A percentile compares a stretch with the other conserved stretches of the same genome.
Conservation (phyloP, 371 early-diverging fungal genomes). For the Conidiobolus incongruus region DNA sequence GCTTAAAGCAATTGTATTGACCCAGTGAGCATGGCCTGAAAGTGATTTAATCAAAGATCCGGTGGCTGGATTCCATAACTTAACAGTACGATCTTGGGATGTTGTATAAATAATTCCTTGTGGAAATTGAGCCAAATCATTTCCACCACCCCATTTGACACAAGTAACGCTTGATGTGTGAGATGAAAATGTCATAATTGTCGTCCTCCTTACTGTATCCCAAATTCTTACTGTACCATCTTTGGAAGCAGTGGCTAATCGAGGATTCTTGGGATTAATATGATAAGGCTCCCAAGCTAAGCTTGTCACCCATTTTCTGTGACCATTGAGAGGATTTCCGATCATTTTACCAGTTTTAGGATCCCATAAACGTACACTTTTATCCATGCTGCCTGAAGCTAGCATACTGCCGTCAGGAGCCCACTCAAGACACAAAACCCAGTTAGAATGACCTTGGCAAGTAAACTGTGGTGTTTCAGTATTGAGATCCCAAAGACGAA, state of each 20-base stretch:
- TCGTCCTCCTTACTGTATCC: conserved; percentile 60
- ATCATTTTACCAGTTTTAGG: conserved; percentile 48
- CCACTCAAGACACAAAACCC: conserved; percentile 88
- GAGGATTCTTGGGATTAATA: conserved; percentile 41
- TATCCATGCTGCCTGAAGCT: conserved; percentile 92
- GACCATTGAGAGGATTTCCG: conserved; percentile 64
- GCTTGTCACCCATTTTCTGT: conserved; percentile 70
- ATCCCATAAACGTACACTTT: conserved; percentile 72
- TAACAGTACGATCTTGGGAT: conserved; percentile 80
- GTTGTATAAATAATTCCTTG: conserved; percentile 81
- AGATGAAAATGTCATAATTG: conserved; percentile 54
- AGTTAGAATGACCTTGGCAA: conserved; percentile 48
- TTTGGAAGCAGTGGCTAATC: conserved; percentile 79
- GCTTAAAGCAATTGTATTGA: conserved; percentile 76
- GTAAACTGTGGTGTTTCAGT: conserved; percentile 64
- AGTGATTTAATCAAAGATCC: conserved; percentile 69
- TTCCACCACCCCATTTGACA: conserved; percentile 75
- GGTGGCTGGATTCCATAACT: conserved; percentile 63
- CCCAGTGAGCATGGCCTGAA: conserved; percentile 83
- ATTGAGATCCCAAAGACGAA: conserved; percentile 90
- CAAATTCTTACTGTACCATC: conserved; percentile 93
- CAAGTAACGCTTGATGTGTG: conserved; percentile 84
- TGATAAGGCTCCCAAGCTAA: conserved; percentile 88
- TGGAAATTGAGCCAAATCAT: too few species aligned
- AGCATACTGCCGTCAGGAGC: conserved; percentile 69